These are phyloP conservation scores for Lecanicillium sp. DNA, from an alignment of 2,329 filamentous ascomycete species.

Conservation along the genomic window DNA sequence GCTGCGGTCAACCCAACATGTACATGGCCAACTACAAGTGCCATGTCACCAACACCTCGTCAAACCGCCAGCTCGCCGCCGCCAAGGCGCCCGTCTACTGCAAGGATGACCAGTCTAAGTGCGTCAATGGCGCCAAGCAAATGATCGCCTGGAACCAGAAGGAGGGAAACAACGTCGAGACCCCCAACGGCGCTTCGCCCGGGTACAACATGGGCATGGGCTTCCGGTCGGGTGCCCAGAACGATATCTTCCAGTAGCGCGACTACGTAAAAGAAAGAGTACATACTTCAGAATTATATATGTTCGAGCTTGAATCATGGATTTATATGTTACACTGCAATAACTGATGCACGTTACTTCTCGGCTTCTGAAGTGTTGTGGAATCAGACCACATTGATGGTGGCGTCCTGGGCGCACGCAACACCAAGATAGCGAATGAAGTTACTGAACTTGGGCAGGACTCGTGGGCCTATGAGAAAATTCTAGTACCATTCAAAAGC, in stretches of 20 bases:
- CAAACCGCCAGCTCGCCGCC: conserved; percentile 29
- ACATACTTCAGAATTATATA: too few species aligned
- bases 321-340: too few species aligned
- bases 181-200: conserved; percentile 1
- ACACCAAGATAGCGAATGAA: too few species aligned
- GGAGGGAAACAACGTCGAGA: conserved; percentile 25
- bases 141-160: conserved; percentile 41
- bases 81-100: conserved; percentile 36
- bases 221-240: background rate
- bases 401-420: too few species aligned
- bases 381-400: too few species aligned
- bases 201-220: background rate
- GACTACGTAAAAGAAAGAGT: background rate
- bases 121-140: conserved; percentile 40
- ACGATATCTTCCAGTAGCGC: background rate
- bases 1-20: conserved; percentile 21
- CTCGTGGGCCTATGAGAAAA: too few species aligned
- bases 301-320: too few species aligned
- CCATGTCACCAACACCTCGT: conserved; percentile 36
- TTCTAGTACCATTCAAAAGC: too few species aligned
- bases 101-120: conserved; percentile 31
- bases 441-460: too few species aligned
- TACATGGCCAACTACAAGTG: conserved; percentile 43
- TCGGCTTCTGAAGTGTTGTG: too few species aligned
- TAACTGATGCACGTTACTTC: too few species aligned